phyloP scores from a whole-genome alignment of 345 rosid species.

The Sonneratia caseolaris region DNA sequence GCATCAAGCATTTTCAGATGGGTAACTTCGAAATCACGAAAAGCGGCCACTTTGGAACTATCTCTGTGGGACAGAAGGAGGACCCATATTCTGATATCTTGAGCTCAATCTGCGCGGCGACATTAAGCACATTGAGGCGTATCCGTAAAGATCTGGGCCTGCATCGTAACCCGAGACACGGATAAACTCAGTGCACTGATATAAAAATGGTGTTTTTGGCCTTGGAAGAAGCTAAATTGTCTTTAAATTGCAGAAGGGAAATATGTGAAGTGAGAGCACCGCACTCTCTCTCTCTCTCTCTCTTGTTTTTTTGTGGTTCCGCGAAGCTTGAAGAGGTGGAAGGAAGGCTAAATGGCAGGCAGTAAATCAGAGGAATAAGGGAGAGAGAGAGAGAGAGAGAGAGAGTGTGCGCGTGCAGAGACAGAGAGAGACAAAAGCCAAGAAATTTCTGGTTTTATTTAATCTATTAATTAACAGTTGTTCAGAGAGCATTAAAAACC shows the following conservation, averaged over 20 bases:
- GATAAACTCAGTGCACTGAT: not conserved
- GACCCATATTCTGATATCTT: not conserved
- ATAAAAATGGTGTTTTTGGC: not conserved
- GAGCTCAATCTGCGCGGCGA: not conserved
- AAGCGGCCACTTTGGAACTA: not conserved
- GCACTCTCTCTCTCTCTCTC: not conserved
- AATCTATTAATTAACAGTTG: conserved; percentile 21
- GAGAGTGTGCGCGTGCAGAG: no score
- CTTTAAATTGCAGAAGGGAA: conserved; percentile 1
- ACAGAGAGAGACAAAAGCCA: not conserved
- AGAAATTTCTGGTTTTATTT: not conserved
- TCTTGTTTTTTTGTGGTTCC: not conserved
- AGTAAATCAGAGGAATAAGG: not conserved
- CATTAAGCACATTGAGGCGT: not conserved
- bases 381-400: not conserved
- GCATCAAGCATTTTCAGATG: not conserved
- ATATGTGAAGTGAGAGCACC: not conserved
- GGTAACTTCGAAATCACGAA: not conserved
- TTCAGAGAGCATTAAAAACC: conserved; percentile 18
- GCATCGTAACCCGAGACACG: not conserved
- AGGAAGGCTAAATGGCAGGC: not conserved
- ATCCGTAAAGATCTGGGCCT: not conserved
- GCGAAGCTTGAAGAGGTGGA: not conserved
- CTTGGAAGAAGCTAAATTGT: not conserved
- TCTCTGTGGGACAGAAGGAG: not conserved